Conservation (phyloP, 805 yeast genomes). For the Candida awuae region DNA sequence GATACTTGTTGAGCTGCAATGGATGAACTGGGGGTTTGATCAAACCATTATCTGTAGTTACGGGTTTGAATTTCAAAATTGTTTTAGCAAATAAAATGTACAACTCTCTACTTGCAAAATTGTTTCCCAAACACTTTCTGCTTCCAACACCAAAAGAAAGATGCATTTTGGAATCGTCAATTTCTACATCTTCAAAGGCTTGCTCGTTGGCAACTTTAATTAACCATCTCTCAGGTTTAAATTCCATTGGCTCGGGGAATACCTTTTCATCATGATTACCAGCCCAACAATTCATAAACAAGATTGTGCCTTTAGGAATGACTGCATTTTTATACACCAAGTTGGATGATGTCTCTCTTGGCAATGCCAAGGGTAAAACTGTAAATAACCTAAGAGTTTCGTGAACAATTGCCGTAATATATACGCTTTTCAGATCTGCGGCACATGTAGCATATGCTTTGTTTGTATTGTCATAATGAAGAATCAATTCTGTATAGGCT, state of each 20-base stretch:
- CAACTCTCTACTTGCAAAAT: constrained; percentile 57
- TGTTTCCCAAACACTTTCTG: constrained; percentile 64
- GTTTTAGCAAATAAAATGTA: constrained; percentile 50
- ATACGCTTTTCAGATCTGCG: constrained; percentile 33
- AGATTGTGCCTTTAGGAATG: constrained; percentile 49
- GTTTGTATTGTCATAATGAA: constrained; percentile 22
- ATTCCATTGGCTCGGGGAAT: constrained; percentile 38
- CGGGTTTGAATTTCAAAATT: constrained; percentile 33
- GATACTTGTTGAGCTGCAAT: constrained; percentile 40
- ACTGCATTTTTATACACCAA: constrained; percentile 32
- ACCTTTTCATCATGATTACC: constrained; percentile 53
- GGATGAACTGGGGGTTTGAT: constrained; percentile 38
- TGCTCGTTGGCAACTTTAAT: constrained; percentile 10
- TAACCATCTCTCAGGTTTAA: constrained; percentile 40
- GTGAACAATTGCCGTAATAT: constrained; percentile 47
- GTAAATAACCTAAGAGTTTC: constrained; percentile 58
- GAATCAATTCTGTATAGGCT: constrained; percentile 37
- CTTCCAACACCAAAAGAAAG: constrained; percentile 64
- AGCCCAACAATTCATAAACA: constrained; percentile 62
- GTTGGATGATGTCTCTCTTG: constrained; percentile 49
- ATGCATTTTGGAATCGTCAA: constrained; percentile 26
- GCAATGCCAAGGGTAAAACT: constrained; percentile 60
- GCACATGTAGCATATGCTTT: constrained; percentile 23
- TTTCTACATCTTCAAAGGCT: background rate
- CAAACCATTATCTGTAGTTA: constrained; percentile 18